These are phyloP conservation scores for Tolypocladium endophyticum DNA, from an alignment of 2,329 filamentous ascomycete genomes.

Conservation along the genomic window DNA sequence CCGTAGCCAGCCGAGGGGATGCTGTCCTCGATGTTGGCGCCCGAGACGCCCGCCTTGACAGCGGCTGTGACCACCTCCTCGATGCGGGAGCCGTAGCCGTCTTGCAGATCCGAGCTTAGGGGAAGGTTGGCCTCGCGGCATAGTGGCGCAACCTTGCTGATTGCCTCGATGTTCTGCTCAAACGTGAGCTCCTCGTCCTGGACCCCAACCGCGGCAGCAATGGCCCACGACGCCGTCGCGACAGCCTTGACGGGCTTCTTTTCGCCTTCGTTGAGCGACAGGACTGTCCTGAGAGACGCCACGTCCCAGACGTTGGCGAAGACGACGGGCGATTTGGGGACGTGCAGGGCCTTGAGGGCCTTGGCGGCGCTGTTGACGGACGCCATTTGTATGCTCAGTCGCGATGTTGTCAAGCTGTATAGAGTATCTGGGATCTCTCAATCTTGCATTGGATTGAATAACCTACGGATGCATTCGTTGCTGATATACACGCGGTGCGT, in stretches of 20 bases:
- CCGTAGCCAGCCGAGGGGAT: conserved; percentile 22
- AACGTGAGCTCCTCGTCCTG: conserved; percentile 38
- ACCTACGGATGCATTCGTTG: neutral
- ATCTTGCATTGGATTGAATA: too few relatives aligned
- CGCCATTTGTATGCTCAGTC: neutral
- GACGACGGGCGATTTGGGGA: conserved; percentile 38
- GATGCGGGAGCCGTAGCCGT: conserved; percentile 43
- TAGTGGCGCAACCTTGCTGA: conserved; percentile 31
- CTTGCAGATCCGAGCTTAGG: conserved; percentile 48
- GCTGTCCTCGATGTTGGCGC: conserved; percentile 49
- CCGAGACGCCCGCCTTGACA: conserved; percentile 41
- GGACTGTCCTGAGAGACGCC: conserved; percentile 33
- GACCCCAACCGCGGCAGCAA: conserved; percentile 33
- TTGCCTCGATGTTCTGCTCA: conserved; percentile 37
- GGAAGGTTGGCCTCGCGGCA: conserved; percentile 30
- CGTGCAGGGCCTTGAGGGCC: conserved; percentile 33
- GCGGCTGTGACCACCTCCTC: conserved; percentile 31
- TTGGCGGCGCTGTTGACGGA: conserved; percentile 19
- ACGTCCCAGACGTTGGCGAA: conserved; percentile 47
- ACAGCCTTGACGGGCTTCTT: conserved; percentile 29
- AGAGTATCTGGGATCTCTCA: neutral
- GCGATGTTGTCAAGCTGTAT: neutral
- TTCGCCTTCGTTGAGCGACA: conserved; percentile 25
- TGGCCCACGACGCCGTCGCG: conserved; percentile 39
- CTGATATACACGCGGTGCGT: neutral